Evolutionary conservation across 1,284 basidiomycete species (phyloP), one percentile per base, ranked within the genome.

Genomic region (Cystobasidiaceae sp.): DNA sequence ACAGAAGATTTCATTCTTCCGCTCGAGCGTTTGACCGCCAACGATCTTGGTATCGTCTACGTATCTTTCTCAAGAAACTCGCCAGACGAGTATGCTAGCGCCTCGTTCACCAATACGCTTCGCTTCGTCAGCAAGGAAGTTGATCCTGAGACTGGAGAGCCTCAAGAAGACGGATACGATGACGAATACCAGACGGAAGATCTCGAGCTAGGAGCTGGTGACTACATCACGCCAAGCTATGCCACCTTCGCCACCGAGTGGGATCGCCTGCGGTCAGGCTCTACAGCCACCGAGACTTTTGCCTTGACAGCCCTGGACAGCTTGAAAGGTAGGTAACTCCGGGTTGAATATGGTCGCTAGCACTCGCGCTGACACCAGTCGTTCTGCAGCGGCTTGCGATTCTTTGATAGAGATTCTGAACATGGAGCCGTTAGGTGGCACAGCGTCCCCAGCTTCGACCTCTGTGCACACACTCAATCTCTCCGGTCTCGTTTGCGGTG

Each of bases 131-230:
- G 90, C 79, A 98, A 98, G 79, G 96, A 99, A 76, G 84, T 98
- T 17, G 96, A 99, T 77, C 96, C 96, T 15, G 82, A 87, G 27
- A 94, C 89, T n/a, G 93, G 93, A 57, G 88, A 93, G 76, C 94
- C 96, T 13, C 96, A 99, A 77, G 91, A 90, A 71, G 93, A 97
- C 70, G 96, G 96, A 6, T 99, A 98, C 78, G 89, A 93, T 75
- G 96, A 98, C 80, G 94, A 98, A 78, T 99, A 99, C 79, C 89
- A 93, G 77, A 82, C 97, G 44, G 94, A 97, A 78, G 96, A 97
- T 71, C 84, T 97, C 62, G 96, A 97, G 75, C 80, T 99, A 51
- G 86, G 87, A 63, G 91, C 90, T 4, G 86, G 87, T 30, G 90
- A 93, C 78, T 99, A 97, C 78, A 90, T 99, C 74, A 81, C 92